phyloP scores from a whole-genome alignment of 2,329 filamentous ascomycete species.

The Karstenula rhodostoma region DNA sequence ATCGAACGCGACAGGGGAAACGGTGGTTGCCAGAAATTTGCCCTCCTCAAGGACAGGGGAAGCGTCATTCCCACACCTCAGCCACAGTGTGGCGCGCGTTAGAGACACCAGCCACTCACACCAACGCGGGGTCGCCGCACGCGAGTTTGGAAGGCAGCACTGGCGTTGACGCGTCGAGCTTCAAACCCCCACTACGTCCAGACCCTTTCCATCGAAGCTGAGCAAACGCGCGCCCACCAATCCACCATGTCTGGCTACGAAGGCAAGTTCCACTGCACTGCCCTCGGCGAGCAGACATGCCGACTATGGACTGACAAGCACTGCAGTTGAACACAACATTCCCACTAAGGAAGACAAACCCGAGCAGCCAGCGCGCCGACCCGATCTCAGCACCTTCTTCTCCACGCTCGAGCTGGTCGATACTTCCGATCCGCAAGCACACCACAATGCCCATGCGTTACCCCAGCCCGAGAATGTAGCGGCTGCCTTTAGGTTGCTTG shows the following conservation, averaged over 20 bases:
- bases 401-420: slow-evolving; percentile 66
- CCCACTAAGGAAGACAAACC: slow-evolving; percentile 45
- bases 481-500: slow-evolving; percentile 66
- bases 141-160: slow-evolving; percentile 12
- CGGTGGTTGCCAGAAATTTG: not conserved
- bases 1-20: not conserved
- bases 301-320: slow-evolving; percentile 18
- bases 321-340: slow-evolving; percentile 60
- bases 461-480: slow-evolving; percentile 68
- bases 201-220: slow-evolving; percentile 8
- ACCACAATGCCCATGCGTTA: slow-evolving; percentile 64
- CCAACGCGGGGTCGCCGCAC: slow-evolving; percentile 10
- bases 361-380: slow-evolving; percentile 59
- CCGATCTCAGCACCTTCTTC: slow-evolving; percentile 72
- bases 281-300: slow-evolving; percentile 9
- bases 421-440: slow-evolving; percentile 59
- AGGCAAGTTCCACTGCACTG: slow-evolving; percentile 40
- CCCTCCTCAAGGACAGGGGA: not conserved
- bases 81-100: slow-evolving; percentile 2
- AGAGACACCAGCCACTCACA: not conserved
- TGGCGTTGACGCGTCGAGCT: slow-evolving; percentile 17
- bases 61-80: not conserved
- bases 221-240: slow-evolving; percentile 1
- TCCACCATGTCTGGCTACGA: slow-evolving; percentile 57
- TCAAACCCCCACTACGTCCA: slow-evolving; percentile 15